Percentiles rank a stretch among this genome's conserved stretches.
phyloP scores from a whole-genome alignment of 2,329 filamentous ascomycete species.

The Dryadomyces quercus-mongolicae region DNA sequence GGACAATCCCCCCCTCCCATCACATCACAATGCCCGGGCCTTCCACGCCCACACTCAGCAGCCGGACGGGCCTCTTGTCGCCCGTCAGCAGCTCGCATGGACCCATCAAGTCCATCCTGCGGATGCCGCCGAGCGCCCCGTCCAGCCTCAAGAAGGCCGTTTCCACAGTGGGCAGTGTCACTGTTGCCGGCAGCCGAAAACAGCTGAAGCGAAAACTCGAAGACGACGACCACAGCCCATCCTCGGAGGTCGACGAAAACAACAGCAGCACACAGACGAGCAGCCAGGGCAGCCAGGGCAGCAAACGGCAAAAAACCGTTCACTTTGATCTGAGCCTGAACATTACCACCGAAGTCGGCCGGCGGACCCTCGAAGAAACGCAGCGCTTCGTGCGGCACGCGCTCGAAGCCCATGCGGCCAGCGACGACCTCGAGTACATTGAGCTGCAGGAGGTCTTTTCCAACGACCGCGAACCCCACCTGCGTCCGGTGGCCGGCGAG shows the following conservation, averaged over 20 bases:
- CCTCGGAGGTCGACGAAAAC: slow-evolving; percentile 22
- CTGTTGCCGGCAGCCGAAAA: background rate
- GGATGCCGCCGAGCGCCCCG: background rate
- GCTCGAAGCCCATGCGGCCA: slow-evolving; percentile 42
- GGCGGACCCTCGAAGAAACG: slow-evolving; percentile 39
- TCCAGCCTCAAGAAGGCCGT: background rate
- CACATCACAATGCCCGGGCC: background rate
- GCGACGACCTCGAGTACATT: slow-evolving; percentile 21
- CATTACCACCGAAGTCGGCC: slow-evolving; percentile 37
- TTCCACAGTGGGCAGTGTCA: background rate
- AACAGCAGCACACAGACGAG: background rate
- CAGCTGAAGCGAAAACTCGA: slow-evolving; percentile 4
- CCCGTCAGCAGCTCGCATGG: background rate
- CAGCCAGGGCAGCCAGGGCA: background rate
- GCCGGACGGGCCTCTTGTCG: background rate
- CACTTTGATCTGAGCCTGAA: slow-evolving; percentile 47
- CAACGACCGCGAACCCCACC: slow-evolving; percentile 31
- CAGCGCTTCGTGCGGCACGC: slow-evolving; percentile 42
- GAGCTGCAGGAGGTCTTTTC: slow-evolving; percentile 27
- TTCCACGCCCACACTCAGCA: background rate
- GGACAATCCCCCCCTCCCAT: too few relatives aligned
- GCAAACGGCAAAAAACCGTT: slow-evolving; percentile 41
- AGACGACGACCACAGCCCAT: slow-evolving; percentile 17
- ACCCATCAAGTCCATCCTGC: slow-evolving; percentile 11
- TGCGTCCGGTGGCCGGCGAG: slow-evolving; percentile 30